phyloP scores from a whole-genome alignment of 1,284 basidiomycete genomes.

The Cryptococcus floricola region DNA sequence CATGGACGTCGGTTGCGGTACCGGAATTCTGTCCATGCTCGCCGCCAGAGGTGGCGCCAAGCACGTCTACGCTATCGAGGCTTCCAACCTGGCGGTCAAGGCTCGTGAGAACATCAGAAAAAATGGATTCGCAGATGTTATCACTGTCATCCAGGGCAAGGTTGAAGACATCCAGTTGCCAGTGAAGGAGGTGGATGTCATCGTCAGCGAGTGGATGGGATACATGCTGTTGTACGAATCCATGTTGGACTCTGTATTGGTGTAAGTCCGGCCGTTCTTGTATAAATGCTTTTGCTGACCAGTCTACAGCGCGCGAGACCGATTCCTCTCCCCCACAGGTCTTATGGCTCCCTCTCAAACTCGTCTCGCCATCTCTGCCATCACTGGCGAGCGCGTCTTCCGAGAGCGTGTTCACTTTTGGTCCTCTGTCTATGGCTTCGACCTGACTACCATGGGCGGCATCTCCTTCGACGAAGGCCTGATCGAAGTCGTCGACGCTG shows the following conservation, averaged over 20 bases:
- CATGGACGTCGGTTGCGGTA: conserved; percentile 92
- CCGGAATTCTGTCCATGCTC: conserved; percentile 87
- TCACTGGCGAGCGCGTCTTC: conserved; percentile 68
- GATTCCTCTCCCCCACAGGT: conserved; percentile 70
- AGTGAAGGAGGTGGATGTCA: conserved; percentile 80
- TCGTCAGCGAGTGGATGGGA: conserved; percentile 97
- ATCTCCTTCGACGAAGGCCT: conserved; percentile 69
- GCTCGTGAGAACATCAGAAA: conserved; percentile 74
- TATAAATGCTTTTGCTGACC: neutral
- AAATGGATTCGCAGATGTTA: conserved; percentile 71
- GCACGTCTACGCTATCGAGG: conserved; percentile 90
- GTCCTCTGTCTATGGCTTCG: conserved; percentile 87
- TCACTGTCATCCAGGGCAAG: conserved; percentile 82
- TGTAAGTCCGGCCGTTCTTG: conserved; percentile 26
- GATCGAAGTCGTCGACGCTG: conserved; percentile 69
- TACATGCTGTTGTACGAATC: conserved; percentile 90
- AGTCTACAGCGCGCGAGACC: conserved; percentile 64
- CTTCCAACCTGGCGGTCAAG: conserved; percentile 77
- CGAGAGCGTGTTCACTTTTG: conserved; percentile 84
- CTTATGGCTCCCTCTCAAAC: conserved; percentile 92
- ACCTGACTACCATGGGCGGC: conserved; percentile 70
- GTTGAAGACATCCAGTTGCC: conserved; percentile 72
- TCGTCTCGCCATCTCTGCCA: conserved; percentile 75
- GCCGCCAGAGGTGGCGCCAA: conserved; percentile 89
- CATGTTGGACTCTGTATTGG: conserved; percentile 92